These are phyloP conservation scores for Vitis labrusca DNA, from an alignment of 164 flowering plant genomes.

Conservation along the genomic window DNA sequence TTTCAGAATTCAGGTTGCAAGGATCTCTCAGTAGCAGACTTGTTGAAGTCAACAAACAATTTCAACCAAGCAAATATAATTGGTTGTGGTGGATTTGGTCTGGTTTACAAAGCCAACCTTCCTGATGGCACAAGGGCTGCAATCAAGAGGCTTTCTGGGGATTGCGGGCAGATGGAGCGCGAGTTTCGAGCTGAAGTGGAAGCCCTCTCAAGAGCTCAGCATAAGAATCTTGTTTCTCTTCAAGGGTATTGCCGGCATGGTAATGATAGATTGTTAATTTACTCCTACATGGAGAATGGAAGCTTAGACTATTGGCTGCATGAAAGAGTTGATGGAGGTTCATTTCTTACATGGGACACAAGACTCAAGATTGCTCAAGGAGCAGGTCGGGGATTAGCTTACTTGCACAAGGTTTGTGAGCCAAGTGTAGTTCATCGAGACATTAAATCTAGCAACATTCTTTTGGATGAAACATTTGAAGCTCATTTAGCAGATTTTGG, in stretches of 20 bases:
- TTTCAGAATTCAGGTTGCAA: slow-evolving; percentile 58
- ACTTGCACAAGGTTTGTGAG: slow-evolving; percentile 69
- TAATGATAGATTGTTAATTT: slow-evolving; percentile 62
- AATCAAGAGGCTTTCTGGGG: slow-evolving; percentile 79
- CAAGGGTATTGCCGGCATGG: slow-evolving; percentile 77
- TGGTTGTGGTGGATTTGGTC: slow-evolving; percentile 88
- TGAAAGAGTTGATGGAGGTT: slow-evolving; percentile 55
- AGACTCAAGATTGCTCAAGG: slow-evolving; percentile 75
- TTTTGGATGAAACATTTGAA: slow-evolving; percentile 65
- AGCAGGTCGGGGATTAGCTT: slow-evolving; percentile 72
- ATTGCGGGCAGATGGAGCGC: slow-evolving; percentile 84
- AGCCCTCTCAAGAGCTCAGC: slow-evolving; percentile 83
- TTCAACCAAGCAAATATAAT: slow-evolving; percentile 81
- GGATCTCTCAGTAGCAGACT: slow-evolving; percentile 60
- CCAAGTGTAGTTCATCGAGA: slow-evolving; percentile 78
- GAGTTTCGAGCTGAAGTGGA: slow-evolving; percentile 84
- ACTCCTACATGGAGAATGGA: slow-evolving; percentile 86
- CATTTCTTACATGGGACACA: slow-evolving; percentile 52
- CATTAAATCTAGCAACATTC: slow-evolving; percentile 80
- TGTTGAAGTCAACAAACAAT: slow-evolving; percentile 63
- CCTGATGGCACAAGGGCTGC: slow-evolving; percentile 71
- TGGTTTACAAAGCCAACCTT: slow-evolving; percentile 68
- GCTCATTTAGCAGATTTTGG: slow-evolving; percentile 93
- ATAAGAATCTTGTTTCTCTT: slow-evolving; percentile 79
- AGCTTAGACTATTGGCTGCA: slow-evolving; percentile 93